phyloP scores from a whole-genome alignment of 371 early-diverging fungal genomes.

The Saksenaea oblongispora region DNA sequence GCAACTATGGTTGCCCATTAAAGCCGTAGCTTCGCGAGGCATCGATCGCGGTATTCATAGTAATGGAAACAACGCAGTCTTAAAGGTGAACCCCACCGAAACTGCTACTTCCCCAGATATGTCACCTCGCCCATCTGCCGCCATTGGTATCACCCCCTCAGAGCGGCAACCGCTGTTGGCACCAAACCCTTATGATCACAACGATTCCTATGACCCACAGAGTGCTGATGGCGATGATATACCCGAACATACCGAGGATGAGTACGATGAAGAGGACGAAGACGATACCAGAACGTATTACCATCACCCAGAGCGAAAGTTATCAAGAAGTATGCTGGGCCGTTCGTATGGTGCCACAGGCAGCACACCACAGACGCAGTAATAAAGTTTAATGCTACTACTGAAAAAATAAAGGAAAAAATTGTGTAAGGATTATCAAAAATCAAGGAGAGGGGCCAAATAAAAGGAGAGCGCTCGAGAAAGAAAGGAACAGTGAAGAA shows the following conservation, averaged over 20 bases:
- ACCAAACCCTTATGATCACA: background rate
- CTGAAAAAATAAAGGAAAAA: background rate
- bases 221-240: constrained; percentile 2
- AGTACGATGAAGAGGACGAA: constrained; percentile 10
- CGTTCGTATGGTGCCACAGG: constrained; percentile 24
- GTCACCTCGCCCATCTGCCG: background rate
- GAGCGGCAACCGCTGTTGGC: constrained; percentile 17
- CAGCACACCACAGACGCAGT: background rate
- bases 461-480: background rate
- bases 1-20: constrained; percentile 74
- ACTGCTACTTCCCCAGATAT: background rate
- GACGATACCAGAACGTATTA: constrained; percentile 44
- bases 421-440: background rate
- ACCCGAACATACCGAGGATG: constrained; percentile 2
- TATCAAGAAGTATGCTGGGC: constrained; percentile 26
- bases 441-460: background rate
- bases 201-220: background rate
- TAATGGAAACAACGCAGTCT: background rate
- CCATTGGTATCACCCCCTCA: constrained; percentile 5
- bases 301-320: constrained; percentile 58
- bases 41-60: constrained; percentile 4
- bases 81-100: background rate
- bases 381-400: background rate
- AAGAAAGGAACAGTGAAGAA: background rate
- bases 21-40: constrained; percentile 13